These are phyloP conservation scores for Chlamydomonas sp. DNA, from an alignment of 139 green algal genomes.

Conservation along the genomic window DNA sequence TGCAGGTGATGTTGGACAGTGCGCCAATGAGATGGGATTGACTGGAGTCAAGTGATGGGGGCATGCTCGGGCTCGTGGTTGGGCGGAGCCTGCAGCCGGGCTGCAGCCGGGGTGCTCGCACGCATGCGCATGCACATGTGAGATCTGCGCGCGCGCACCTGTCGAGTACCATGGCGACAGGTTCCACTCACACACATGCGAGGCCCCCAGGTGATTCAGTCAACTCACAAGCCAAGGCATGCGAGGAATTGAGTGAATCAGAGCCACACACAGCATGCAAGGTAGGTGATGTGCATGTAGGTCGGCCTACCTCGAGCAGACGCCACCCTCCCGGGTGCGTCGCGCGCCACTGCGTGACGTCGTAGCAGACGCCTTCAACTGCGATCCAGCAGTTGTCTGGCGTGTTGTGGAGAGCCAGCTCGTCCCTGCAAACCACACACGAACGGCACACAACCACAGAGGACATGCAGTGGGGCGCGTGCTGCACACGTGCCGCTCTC, in stretches of 20 bases:
- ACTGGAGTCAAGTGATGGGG: neutral
- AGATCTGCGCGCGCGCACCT: neutral
- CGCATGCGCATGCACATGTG: neutral
- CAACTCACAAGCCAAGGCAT: no score
- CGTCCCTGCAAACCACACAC: no score
- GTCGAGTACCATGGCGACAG: neutral
- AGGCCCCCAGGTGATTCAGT: neutral
- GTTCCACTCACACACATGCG: neutral
- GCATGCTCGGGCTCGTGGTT: neutral
- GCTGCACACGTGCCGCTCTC: no score
- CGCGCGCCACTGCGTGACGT: conserved; percentile 39
- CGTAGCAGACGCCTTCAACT: conserved; percentile 43
- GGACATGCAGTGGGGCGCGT: no score
- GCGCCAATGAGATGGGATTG: neutral
- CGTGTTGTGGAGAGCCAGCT: conserved; percentile 50
- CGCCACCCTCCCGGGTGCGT: conserved; percentile 44
- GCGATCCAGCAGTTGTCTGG: conserved; percentile 42
- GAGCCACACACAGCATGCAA: neutral
- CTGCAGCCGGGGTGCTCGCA: neutral
- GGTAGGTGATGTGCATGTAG: neutral
- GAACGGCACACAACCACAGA: no score
- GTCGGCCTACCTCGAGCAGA: conserved; percentile 10
- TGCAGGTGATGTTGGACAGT: conserved; percentile 1
- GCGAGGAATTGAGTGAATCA: neutral
- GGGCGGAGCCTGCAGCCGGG: neutral